Evolutionary conservation across 768 basidiomycete genomes (phyloP), one percentile per base, ranked within the genome.

Genomic region (Rhodocollybia butyracea): DNA sequence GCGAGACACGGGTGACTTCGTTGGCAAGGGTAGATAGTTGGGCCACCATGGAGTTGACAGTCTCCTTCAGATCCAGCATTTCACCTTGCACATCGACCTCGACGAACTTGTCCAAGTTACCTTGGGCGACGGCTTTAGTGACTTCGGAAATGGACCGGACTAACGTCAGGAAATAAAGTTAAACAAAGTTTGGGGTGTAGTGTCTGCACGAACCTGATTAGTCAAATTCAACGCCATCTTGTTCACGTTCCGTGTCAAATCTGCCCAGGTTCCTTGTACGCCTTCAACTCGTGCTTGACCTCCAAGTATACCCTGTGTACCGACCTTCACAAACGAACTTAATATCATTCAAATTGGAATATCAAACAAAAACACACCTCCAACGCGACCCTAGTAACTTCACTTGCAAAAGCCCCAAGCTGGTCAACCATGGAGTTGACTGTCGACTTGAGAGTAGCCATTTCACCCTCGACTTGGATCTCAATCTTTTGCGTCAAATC

Each of bases 351-450:
- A 54, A 22, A 12, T 13, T 11, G 17, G 2, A 22, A 3, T 1
- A 34, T 15, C n/a, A 24, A 26, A 45, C 17, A 22, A 43, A 41
- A 71, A 94, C 47, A 21, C n/a, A 50, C 93, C 62, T 94, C 92
- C 66, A 91, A 70, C 1, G 93, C 91, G 46, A 96, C 88, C 59
- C 89, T 78, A 5, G 86, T 89, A 27, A 89, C 83, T 59, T 94
- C 92, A 2, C 82, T 84, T 13, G 92, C 90, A 65, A 95, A 95
- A 4, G 88, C 89, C 61, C 88, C 85, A 60, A 95, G 70, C 54
- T 89, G 89, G 67, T 92, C 91, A 67, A 95, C 91, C 94, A 97
- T 97, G n/a, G 86, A 88, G 64, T 95, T 95, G 60, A 93, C 89
- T 11, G 90, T 92, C 21, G 81, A 75, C 76, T 90, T 91, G 70